phyloP scores from a whole-genome alignment of 1,284 basidiomycete genomes.

The Crepidotus sp. region DNA sequence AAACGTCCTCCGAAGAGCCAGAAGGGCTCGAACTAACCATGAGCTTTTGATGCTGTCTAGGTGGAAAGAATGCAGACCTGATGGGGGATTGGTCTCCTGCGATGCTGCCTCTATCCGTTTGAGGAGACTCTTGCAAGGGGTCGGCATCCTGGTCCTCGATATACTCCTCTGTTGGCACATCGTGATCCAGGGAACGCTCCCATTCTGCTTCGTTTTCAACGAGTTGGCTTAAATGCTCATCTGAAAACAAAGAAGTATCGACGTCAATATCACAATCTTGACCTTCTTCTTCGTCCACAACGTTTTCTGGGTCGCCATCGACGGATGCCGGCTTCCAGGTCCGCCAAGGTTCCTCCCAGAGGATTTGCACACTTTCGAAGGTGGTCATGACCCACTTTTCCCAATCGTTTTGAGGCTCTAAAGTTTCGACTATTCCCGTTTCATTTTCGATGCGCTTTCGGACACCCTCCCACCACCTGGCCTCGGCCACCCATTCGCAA shows the following conservation, averaged over 20 bases:
- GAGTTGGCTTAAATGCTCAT: conserved; percentile 40
- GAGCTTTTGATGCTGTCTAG: not conserved
- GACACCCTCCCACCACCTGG: conserved; percentile 62
- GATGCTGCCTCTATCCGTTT: not conserved
- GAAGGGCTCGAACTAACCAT: conserved; percentile 2
- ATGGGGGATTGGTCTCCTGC: not conserved
- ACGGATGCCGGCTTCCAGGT: conserved; percentile 41
- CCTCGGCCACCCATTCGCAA: conserved; percentile 63
- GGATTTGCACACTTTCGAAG: conserved; percentile 76
- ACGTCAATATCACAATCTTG: conserved; percentile 35
- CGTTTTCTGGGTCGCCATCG: conserved; percentile 16
- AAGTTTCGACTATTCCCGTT: conserved; percentile 23
- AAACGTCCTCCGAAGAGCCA: conserved; percentile 9
- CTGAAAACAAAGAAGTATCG: conserved; percentile 44
- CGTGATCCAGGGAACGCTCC: conserved; percentile 24
- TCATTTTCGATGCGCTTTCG: conserved; percentile 44
- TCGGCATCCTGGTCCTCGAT: conserved; percentile 16
- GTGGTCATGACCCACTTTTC: conserved; percentile 71
- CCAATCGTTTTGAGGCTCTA: conserved; percentile 34
- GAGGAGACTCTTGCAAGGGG: not conserved
- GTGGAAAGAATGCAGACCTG: not conserved
- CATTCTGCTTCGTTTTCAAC: conserved; percentile 33
- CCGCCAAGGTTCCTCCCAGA: conserved; percentile 46
- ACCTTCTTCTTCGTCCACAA: conserved; percentile 15
- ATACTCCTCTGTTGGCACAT: conserved; percentile 20